phyloP scores from a whole-genome alignment of 1,284 basidiomycete genomes.

The Pseudomicrostroma phylloplanum region DNA sequence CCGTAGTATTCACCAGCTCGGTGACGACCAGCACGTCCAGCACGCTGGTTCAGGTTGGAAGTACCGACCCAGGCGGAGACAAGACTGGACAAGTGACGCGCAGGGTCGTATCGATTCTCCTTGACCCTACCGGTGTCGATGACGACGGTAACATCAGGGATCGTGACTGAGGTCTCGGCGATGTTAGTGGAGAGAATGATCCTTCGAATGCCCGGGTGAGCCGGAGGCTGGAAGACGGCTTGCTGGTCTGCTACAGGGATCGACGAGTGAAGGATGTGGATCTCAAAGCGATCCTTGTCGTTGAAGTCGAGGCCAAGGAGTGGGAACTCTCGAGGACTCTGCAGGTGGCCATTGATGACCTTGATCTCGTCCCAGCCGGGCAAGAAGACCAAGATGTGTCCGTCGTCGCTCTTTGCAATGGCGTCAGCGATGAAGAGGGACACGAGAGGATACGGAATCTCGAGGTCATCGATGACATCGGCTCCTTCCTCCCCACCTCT shows the following conservation, averaged over 20 bases:
- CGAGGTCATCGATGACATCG: constrained; percentile 62
- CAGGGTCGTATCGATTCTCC: constrained; percentile 87
- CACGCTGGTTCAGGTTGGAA: constrained; percentile 89
- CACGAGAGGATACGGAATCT: constrained; percentile 75
- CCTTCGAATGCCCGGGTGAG: constrained; percentile 60
- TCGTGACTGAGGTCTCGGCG: constrained; percentile 91
- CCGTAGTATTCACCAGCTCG: constrained; percentile 86
- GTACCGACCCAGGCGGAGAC: constrained; percentile 84
- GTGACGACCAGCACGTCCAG: constrained; percentile 87
- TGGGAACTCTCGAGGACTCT: constrained; percentile 54
- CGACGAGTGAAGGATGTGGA: constrained; percentile 87
- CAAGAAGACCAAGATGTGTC: constrained; percentile 85
- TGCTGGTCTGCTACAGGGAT: constrained; percentile 86
- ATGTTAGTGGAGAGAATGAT: constrained; percentile 92
- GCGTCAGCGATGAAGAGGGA: constrained; percentile 77
- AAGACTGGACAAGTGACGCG: constrained; percentile 76
- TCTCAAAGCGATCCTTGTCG: constrained; percentile 57
- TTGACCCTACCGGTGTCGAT: constrained; percentile 84
- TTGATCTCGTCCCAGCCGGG: constrained; percentile 90
- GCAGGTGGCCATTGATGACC: constrained; percentile 66
- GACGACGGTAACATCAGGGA: constrained; percentile 92
- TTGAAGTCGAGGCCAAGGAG: constrained; percentile 50
- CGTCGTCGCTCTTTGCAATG: constrained; percentile 67
- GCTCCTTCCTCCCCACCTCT: constrained; percentile 26
- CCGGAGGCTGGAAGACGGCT: constrained; percentile 64